phyloP scores from a whole-genome alignment of 2,329 filamentous ascomycete genomes.

The Fusarium sp. region DNA sequence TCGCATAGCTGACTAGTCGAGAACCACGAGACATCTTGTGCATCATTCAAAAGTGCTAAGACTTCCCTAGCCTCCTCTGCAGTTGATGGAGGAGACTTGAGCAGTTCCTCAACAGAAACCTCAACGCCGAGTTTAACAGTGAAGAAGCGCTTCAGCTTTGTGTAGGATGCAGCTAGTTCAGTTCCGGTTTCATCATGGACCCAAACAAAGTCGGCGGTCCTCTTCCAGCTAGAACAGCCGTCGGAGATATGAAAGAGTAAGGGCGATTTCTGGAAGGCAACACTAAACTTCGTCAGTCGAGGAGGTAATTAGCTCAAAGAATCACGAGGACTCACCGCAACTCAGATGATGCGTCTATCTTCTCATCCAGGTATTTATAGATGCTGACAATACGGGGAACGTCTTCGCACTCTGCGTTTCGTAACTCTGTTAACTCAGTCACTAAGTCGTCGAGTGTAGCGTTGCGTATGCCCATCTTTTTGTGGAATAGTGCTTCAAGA shows the following conservation, averaged over 20 bases:
- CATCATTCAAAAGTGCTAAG: constrained; percentile 2
- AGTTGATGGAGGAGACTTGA: not conserved
- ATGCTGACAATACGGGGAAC: not conserved
- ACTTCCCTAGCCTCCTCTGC: not conserved
- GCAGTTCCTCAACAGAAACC: constrained; percentile 22
- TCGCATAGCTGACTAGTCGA: not conserved
- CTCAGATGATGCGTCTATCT: not conserved
- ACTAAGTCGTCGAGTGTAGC: constrained; percentile 19
- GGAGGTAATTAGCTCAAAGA: fast-evolving
- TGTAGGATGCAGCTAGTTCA: constrained; percentile 13
- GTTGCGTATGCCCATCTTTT: constrained; percentile 5
- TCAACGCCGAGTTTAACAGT: constrained; percentile 13
- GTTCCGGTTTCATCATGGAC: constrained; percentile 17
- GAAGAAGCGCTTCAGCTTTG: constrained; percentile 16
- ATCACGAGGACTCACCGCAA: constrained; percentile 6
- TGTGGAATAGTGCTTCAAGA: constrained; percentile 10
- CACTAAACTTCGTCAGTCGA: constrained; percentile 9
- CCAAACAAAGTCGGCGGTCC: constrained; percentile 26
- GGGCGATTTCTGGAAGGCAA: constrained; percentile 6
- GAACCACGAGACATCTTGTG: too few relatives aligned
- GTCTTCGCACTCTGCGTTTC: not conserved
- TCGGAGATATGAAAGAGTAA: constrained; percentile 12
- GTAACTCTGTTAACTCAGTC: not conserved
- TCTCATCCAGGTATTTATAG: constrained; percentile 28
- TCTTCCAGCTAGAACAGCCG: constrained; percentile 13